Evolutionary conservation across 139 green algal species (phyloP), one percentile per base, ranked within the genome.

Genomic region (Tetradesmus obliquus): DNA sequence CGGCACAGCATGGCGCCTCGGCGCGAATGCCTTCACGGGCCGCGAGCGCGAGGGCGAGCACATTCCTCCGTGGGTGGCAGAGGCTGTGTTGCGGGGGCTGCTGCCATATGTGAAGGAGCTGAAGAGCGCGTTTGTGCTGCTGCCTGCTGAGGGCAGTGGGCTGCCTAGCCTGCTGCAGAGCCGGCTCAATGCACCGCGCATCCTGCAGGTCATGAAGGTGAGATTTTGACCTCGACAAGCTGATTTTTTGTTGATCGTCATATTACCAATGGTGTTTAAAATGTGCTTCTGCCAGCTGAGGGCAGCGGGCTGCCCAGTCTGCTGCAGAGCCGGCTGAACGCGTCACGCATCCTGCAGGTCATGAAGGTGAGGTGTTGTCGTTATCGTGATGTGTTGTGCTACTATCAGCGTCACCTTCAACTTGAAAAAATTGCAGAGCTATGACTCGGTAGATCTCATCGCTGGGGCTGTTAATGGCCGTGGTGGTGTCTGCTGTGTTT

Each of bases 121-220:
- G 62, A 99, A 98, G 92, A 94, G 94, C 71, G 96, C 97, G 22
- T 99, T 99, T 93, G 92, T 96, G 20, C 95, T 99, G 89, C 20
- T 94, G 74, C 97, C 97, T 0, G 81, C 87, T 45, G 95, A 97
- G 94, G 95, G 95, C 72, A 90, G 94, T 1, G 12, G 83, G 32
- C 91, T 99, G 88, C 96, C 97, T 3, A 93, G 86, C 51, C 88
- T 99, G 88, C 74, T 95, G 60, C 97, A 99, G 90, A 95, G 89
- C 91, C 95, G 97, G 88, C 95, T 99, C 57, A 98, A 97, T 72
- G 97, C 97, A 17, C 97, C 97, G 0, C 93, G 95, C 24, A 98
- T 99, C 91, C 92, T 99, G 83, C 94, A 96, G 83, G 94, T 98
- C 20, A 91, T 93, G 84, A 98, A 98, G 95, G 96, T 98, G 58